Evolutionary conservation across 345 rosid genomes (phyloP), one percentile per base, ranked within the genome.

Genomic region (Populus alba): DNA sequence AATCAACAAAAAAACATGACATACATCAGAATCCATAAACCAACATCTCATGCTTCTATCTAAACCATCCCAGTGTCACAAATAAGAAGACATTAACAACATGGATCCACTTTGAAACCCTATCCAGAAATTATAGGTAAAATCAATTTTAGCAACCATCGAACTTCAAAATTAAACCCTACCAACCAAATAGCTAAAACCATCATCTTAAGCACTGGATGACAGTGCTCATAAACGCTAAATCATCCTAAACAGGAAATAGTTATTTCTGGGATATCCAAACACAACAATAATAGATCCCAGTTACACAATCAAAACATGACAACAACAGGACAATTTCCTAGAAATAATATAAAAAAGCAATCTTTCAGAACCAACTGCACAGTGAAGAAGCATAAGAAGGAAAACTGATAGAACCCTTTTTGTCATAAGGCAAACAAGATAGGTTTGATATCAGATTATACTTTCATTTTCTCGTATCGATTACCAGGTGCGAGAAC

Each of bases 401-500:
- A n/a, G 29, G 12, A n/a, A 59, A 59, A 59, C 63, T n/a, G 63
- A n/a, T 57, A 57, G 29, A 57, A n/a, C 29, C 29, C 62, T 55
- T 22, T 22, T 1, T 8, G 0, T 8, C 27, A 10, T 22, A 22
- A 8, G 20, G 4, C n/a, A 59, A 59, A 12, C 55, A 59, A 59
- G 16, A 23, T 23, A 9, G 27, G n/a, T 10, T 23, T 9, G 27
- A 59, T 10, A 59, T 1, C 25, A 23, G 5, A 0, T n/a, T 59
- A 23, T 59, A 59, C 33, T 16, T 72, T 6, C 49, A 72, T 33
- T 33, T 71, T 25, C 59, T 29, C 59, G 5, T 9, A 43, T 55
- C 3, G 25, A 23, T 49, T 74, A 86, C 91, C 91, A 88, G n/a
- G 89, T 68, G 22, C 91, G 87, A 73, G 91, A 88, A 23, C 91